Evolutionary conservation across 2,329 filamentous ascomycete genomes (phyloP), one percentile per base, ranked within the genome.

Genomic region (Aureobasidium sp.): DNA sequence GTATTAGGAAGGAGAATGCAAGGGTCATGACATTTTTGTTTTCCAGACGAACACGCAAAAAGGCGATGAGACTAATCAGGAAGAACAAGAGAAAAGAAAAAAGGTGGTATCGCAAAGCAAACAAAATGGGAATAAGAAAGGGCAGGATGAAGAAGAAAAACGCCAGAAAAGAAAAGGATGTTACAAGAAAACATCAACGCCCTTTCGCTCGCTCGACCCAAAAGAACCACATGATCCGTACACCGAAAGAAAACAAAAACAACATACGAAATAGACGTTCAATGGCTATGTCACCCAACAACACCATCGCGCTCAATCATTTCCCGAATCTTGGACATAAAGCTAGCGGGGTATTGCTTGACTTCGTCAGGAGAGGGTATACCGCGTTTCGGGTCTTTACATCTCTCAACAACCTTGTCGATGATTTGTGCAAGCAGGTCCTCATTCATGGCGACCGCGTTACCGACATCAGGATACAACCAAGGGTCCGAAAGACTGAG

Each of bases 351-450:
- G 69, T 80, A 80, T 62, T 70, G 66, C 21, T 70, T 63, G 45
- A 79, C 75, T 68, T 87, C 84, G 62, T 83, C 81, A 39, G 84
- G 81, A 8, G 75, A 81, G 3, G 84, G 84, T 6, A 81, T 69
- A 4, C 80, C 78, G 63, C 79, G 81, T 29, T 72, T 74, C 9
- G 71, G 69, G 66, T 81, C 80, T 34, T 79, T 74, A 68, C 84
- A 86, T 65, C 85, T 79, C 63, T 84, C 80, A 4, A 84, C 79
- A 16, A 87, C 83, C 52, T 82, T 81, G 57, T 78, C 76, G 65
- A 87, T 78, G 36, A 87, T 83, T 65, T 83, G 79, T 2, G 77
- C 79, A 5, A 87, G 74, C 68, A 86, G 75, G n/a, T 85, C 82
- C 68, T 85, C 78, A 13, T 72, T 83, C 65, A 81, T 82, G 62